A percentile compares a stretch with the other conserved stretches of the same genome.
Conservation (phyloP, 305 asterid genomes). For the Fraxinus platypoda region DNA sequence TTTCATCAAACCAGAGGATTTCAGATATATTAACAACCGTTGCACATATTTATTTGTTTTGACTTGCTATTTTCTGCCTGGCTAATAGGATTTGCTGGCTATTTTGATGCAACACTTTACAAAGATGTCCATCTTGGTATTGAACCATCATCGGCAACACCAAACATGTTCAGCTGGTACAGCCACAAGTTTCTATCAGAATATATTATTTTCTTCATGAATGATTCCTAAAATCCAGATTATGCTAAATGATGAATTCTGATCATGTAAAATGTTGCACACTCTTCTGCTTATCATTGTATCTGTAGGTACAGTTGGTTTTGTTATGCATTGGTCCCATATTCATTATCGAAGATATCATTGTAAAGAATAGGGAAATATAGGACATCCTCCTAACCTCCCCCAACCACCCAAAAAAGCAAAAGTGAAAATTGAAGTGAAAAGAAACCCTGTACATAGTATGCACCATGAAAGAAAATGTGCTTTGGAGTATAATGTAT, state of each 20-base stretch:
- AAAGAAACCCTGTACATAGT: neutral
- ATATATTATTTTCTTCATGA: neutral
- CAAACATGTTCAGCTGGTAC: conserved; percentile 34
- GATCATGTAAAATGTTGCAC: neutral
- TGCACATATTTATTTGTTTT: neutral
- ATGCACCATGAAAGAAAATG: neutral
- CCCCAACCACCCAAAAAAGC: neutral
- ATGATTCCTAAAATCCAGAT: neutral
- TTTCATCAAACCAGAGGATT: neutral
- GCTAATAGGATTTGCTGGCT: conserved; percentile 85
- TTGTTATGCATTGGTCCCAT: neutral
- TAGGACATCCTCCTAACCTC: neutral
- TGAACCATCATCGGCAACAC: conserved; percentile 89
- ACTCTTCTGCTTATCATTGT: neutral
- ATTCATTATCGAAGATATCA: neutral
- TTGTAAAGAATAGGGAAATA: neutral
- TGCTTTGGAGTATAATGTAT: neutral
- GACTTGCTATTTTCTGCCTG: conserved; percentile 13
- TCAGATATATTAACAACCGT: neutral
- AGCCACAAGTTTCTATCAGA: neutral
- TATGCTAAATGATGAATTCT: neutral
- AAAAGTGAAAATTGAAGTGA: neutral
- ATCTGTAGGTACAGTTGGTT: neutral
- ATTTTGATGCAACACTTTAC: conserved; percentile 86
- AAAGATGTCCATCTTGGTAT: conserved; percentile 96